A percentile compares a stretch with the other conserved stretches of the same genome.
Evolutionary conservation across 2,329 filamentous ascomycete genomes (phyloP).

Genomic region (Zasmidium cellare): DNA sequence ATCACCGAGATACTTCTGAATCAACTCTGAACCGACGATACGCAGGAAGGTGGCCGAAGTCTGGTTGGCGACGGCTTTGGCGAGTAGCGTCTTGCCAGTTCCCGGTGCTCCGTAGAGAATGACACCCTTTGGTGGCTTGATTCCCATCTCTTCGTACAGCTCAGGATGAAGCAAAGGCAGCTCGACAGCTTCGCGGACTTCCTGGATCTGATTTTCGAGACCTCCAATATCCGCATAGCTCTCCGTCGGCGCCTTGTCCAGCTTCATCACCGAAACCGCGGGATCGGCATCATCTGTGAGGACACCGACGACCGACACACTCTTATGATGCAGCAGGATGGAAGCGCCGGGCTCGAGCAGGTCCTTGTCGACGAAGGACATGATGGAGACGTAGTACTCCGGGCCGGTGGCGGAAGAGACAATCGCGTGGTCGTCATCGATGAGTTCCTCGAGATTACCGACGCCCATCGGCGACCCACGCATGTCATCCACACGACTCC

Average conservation of each 20-base stretch:
- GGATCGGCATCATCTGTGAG: slow-evolving; percentile 95
- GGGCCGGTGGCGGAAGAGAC: slow-evolving; percentile 96
- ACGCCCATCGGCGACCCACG: slow-evolving; percentile 98
- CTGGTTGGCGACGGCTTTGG: slow-evolving; percentile 97
- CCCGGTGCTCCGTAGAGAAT: slow-evolving; percentile 97
- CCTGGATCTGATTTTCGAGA: slow-evolving; percentile 91
- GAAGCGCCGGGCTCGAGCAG: slow-evolving; percentile 93
- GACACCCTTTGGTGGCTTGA: slow-evolving; percentile 98
- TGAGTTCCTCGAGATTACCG: slow-evolving; percentile 95
- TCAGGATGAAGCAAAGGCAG: slow-evolving; percentile 92
- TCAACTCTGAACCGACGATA: slow-evolving; percentile 94
- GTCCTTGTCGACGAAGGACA: slow-evolving; percentile 99
- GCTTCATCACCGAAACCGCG: slow-evolving; percentile 96
- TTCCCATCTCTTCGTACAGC: slow-evolving; percentile 99
- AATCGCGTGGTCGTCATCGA: slow-evolving; percentile 98
- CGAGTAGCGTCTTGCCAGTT: slow-evolving; percentile 93
- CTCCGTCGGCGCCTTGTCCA: slow-evolving; percentile 97
- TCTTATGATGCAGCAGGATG: slow-evolving; percentile 95
- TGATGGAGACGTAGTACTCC: slow-evolving; percentile 99
- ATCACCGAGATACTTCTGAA: slow-evolving; percentile 98
- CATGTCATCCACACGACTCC: slow-evolving; percentile 96
- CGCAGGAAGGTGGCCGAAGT: slow-evolving; percentile 98
- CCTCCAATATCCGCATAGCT: slow-evolving; percentile 99
- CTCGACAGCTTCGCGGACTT: slow-evolving; percentile 96
- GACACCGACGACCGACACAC: slow-evolving; percentile 94